Base-by-base conservation (phyloP, 2,329 filamentous ascomycete species). In the Aureobasidium sp. region DNA sequence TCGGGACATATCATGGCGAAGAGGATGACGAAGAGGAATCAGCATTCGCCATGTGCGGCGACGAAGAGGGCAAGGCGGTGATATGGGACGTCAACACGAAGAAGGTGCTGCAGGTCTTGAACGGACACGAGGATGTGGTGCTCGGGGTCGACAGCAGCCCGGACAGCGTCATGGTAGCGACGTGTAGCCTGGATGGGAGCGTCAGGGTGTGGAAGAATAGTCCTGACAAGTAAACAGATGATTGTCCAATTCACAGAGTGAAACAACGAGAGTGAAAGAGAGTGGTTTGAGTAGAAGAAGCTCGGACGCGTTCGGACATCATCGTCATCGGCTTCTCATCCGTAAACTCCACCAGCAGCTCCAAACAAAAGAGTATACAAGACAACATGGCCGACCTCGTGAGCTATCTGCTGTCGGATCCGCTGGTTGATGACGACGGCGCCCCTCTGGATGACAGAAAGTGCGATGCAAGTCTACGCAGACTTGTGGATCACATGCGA, bases 51-150 rank as follows among this genome's bases (percentile, higher is more conserved):
- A 89, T 86, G 0, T 89, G 88, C 37, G 91, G 92, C 0, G 95
- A 90, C 72, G 93, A 97, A 72, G 90, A 97, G 68, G 91, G 92
- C 17, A 83, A 85, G 50, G 82, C 96, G 12, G 79, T 96, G 17
- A 82, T 96, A 60, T 99, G 94, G 94, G 91, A 97, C 69, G 90
- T 97, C 15, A 86, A 84, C 64, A 90, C 81, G 70, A 99, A 97
- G 74, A 85, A 88, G 61, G 77, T 96, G 2, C 77, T 97, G 22
- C 92, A 97, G 78, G 76, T 78, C 22, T 70, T 85, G 11, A 75
- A 80, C 29, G 79, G 79, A 1, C 83, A 85, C 64, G 78, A 81
- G 1, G 84, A 83, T 45, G 78, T 81, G 3, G 81, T 88, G 6
- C 72, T 87, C 39, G 78, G 80, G 0, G 84, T 87, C 12, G 81